phyloP scores from a whole-genome alignment of 169 alveolate genomes.

The Plasmodium yoelii region DNA sequence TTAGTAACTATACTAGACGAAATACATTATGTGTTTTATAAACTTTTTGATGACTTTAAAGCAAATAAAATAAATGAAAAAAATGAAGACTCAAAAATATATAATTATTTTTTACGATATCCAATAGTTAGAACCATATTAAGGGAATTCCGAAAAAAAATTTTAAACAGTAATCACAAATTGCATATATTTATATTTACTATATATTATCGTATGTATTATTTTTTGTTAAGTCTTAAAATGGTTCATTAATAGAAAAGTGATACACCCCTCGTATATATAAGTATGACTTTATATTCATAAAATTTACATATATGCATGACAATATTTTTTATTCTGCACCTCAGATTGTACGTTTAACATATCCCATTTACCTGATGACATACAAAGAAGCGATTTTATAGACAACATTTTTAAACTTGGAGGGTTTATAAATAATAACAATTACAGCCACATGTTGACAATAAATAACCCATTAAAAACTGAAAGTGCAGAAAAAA shows the following conservation, averaged over 20 bases:
- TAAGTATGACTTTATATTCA: not conserved
- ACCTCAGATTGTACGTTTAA: constrained; percentile 37
- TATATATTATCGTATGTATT: not conserved
- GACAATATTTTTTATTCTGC: not conserved
- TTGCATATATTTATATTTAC: not conserved
- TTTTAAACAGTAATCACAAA: constrained; percentile 21
- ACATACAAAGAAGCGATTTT: constrained; percentile 56
- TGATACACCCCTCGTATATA: not conserved
- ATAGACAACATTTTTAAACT: constrained; percentile 45
- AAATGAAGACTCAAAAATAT: constrained; percentile 37
- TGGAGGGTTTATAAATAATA: constrained; percentile 51
- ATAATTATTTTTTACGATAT: constrained; percentile 63
- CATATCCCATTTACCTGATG: constrained; percentile 41
- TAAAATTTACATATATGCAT: no score
- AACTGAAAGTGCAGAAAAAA: constrained; percentile 17
- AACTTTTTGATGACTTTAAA: constrained; percentile 47
- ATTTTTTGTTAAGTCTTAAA: not conserved
- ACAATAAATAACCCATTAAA: constrained; percentile 32
- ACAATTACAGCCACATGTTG: constrained; percentile 32
- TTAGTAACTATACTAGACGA: constrained; percentile 29
- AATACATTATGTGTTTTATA: constrained; percentile 54
- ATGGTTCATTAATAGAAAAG: not conserved
- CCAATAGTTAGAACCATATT: constrained; percentile 48
- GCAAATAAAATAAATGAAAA: constrained; percentile 27
- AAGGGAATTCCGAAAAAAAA: constrained; percentile 36